Conservation (phyloP, 1,139 yeast species). For the Komagataea norvegica region DNA sequence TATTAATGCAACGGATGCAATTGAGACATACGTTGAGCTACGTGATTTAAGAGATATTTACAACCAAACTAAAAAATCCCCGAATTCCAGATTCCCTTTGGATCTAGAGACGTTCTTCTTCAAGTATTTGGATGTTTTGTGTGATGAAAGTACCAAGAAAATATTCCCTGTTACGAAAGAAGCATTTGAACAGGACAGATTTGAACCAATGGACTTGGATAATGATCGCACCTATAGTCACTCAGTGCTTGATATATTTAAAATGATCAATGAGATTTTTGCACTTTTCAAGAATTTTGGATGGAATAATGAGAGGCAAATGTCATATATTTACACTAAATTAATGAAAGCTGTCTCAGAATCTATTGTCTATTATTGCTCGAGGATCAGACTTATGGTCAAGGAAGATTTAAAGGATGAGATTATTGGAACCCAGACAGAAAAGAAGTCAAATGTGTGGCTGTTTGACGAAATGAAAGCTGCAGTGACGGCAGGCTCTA, state of each 20-base stretch:
- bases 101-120: constrained; percentile 57
- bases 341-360: constrained; percentile 59
- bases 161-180: constrained; percentile 48
- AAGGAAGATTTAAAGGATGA: constrained; percentile 45
- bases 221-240: constrained; percentile 39
- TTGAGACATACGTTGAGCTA: constrained; percentile 54
- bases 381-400: constrained; percentile 42
- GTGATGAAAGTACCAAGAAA: constrained; percentile 46
- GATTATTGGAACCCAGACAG: constrained; percentile 12
- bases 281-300: constrained; percentile 47
- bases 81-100: constrained; percentile 40
- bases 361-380: constrained; percentile 52
- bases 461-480: constrained; percentile 47
- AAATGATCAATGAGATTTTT: constrained; percentile 55
- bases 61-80: constrained; percentile 41
- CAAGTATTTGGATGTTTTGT: constrained; percentile 55
- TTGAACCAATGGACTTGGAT: constrained; percentile 47
- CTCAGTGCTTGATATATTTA: constrained; percentile 65
- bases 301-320: constrained; percentile 62
- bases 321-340: constrained; percentile 54
- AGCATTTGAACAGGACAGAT: constrained; percentile 52
- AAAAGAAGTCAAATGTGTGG: constrained; percentile 29
- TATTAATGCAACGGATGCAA: constrained; percentile 55
- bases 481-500: constrained; percentile 34
- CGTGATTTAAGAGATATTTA: constrained; percentile 52